Evolutionary conservation across 306 rosid genomes (phyloP).

Genomic region (Alnus rubra): DNA sequence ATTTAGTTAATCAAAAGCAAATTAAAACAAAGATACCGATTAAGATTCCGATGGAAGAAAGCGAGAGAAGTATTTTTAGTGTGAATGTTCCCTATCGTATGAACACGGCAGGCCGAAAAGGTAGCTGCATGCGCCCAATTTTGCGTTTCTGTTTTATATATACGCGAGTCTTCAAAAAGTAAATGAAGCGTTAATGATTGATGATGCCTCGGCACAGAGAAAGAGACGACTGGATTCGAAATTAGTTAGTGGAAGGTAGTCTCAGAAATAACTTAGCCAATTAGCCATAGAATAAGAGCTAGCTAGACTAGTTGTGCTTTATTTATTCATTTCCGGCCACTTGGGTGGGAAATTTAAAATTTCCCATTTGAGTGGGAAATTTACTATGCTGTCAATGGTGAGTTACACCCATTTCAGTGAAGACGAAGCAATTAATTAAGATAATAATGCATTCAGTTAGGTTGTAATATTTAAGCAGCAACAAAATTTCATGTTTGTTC

Average conservation of each 20-base stretch:
- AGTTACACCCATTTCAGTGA: background rate
- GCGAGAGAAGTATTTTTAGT: conserved; percentile 5
- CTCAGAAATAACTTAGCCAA: background rate
- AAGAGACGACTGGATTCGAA: background rate
- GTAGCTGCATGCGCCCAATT: conserved; percentile 1
- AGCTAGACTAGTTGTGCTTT: too few species aligned
- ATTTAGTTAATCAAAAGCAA: background rate
- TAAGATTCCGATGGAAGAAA: conserved; percentile 17
- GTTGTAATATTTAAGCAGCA: too few species aligned
- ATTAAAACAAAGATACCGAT: conserved; percentile 14
- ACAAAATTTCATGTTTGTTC: background rate
- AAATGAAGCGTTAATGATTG: conserved; percentile 18
- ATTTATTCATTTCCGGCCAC: too few species aligned
- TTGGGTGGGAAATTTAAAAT: too few species aligned
- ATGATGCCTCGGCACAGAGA: background rate
- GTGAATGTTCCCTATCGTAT: conserved; percentile 29
- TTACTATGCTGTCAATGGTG: background rate
- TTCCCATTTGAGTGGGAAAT: too few species aligned
- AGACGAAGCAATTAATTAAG: background rate
- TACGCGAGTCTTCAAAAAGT: background rate
- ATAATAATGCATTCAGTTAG: background rate
- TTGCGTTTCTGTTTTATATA: conserved; percentile 23
- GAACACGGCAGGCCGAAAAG: conserved; percentile 8
- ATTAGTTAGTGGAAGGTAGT: background rate
- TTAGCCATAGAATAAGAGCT: too few species aligned